Evolutionary conservation across 83 land plant species (phyloP).

Genomic region (Thuja plicata): DNA sequence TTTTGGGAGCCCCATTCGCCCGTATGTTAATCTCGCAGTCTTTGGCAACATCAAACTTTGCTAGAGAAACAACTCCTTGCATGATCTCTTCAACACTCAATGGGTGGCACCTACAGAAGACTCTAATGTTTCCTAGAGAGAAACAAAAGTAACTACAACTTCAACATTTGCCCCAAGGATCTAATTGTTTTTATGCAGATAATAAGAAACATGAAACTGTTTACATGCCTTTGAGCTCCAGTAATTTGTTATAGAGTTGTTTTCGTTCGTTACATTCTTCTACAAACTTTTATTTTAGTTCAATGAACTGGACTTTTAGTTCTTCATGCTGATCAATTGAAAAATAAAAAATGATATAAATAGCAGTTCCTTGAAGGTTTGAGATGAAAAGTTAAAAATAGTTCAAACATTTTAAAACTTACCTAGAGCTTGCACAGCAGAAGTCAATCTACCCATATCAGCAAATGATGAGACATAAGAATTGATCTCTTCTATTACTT

Average conservation of each 20-base stretch:
- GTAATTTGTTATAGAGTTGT: constrained; percentile 79
- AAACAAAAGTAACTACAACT: background rate
- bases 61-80: too few species aligned
- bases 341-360: background rate
- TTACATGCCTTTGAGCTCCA: constrained; percentile 85
- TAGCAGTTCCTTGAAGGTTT: background rate
- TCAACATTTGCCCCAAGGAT: background rate
- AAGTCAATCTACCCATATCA: constrained; percentile 42
- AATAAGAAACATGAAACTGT: too few species aligned
- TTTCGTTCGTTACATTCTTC: constrained; percentile 71
- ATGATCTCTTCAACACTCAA: too few species aligned
- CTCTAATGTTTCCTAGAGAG: too few species aligned
- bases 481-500: constrained; percentile 44
- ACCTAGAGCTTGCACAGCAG: constrained; percentile 50
- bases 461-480: constrained; percentile 49
- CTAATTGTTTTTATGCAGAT: background rate
- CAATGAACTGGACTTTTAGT: constrained; percentile 38
- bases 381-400: background rate
- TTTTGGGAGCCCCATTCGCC: too few species aligned
- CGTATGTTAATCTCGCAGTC: too few species aligned
- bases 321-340: constrained; percentile 29
- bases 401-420: too few species aligned
- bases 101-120: too few species aligned
- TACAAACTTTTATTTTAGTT: constrained; percentile 53
- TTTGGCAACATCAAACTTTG: too few species aligned